Base-by-base conservation (phyloP, 768 basidiomycete genomes). In the Panus rudis region DNA sequence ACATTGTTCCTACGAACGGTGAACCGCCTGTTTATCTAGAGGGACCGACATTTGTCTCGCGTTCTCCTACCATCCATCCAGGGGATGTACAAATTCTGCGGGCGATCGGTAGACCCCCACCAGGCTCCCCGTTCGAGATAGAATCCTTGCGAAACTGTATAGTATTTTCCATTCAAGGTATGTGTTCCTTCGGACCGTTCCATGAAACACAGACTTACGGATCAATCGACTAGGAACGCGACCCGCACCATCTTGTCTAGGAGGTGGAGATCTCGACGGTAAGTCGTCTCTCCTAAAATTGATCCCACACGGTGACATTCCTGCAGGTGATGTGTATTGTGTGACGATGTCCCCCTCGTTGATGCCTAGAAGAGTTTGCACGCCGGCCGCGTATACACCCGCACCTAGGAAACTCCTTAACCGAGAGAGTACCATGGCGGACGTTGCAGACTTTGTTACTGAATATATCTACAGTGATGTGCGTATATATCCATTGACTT, bases 211-310 rank as follows among this genome's bases (percentile, higher is more conserved):
- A 20, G 4, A 16, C 45, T 46, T 3, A 33, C 34, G 32, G 12
- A 16, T 24, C 6, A 20, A 24, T 3, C 16, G 26, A 8, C 11
- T 17, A 83, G 83, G 81, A 6, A 41, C 57, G 13, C 70, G 82
- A 14, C 79, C 84, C 0, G 52, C 84, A 13, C 73, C 80, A 0
- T 77, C 79, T 3, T 79, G 66, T 45, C 66, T 82, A 0, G 81
- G 81, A 3, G 83, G 83, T 1, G 83, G 82, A 0, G 84, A 85
- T 53, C 62, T 84, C 8, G 83, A 86, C 54, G 82, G 81, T 19
- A 80, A 82, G 40, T 25, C 17, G 22, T 7, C 6, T 31, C 22
- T 44, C 57, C 65, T 8, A 81, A 77, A 46, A 78, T 77, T 43
- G 48, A 79, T 0, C 67, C 47, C 12, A 20, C 17, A 8, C 2